These are phyloP conservation scores for Backusella parvicylindrica DNA, from an alignment of 192 early-diverging fungal genomes.

Conservation along the genomic window DNA sequence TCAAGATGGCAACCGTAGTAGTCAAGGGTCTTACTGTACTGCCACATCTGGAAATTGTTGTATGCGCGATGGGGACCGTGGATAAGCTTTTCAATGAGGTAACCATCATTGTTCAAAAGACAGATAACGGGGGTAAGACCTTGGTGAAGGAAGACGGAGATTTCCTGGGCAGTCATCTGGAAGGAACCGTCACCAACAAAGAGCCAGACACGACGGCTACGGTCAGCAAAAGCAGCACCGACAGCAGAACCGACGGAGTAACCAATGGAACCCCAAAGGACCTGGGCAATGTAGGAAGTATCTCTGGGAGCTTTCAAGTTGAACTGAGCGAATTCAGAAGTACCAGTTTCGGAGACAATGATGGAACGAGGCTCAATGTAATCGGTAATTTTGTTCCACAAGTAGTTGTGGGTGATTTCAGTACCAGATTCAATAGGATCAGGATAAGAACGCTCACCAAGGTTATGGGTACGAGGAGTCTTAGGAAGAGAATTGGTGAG, in stretches of 20 bases:
- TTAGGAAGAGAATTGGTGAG: conserved; percentile 8
- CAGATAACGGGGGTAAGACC: conserved; percentile 46
- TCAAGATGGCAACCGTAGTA: conserved; percentile 37
- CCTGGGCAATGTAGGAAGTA: conserved; percentile 37
- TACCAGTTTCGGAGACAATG: conserved; percentile 47
- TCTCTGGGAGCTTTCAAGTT: conserved; percentile 34
- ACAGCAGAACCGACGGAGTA: conserved; percentile 39
- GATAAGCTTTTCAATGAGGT: conserved; percentile 47
- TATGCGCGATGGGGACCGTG: conserved; percentile 42
- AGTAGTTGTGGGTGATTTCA: conserved; percentile 38
- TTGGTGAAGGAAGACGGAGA: conserved; percentile 47
- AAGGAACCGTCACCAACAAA: conserved; percentile 52
- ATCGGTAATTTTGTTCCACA: conserved; percentile 39
- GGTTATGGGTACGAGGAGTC: neutral
- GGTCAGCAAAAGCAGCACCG: conserved; percentile 42
- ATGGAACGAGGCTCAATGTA: conserved; percentile 28
- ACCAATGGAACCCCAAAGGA: conserved; percentile 32
- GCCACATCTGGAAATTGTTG: conserved; percentile 49
- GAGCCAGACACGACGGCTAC: conserved; percentile 37
- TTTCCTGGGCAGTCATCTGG: conserved; percentile 46
- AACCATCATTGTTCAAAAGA: conserved; percentile 51
- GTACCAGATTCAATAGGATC: neutral
- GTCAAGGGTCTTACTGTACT: conserved; percentile 42
- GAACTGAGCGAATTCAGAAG: conserved; percentile 37
- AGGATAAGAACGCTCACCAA: neutral